phyloP scores from a whole-genome alignment of 345 rosid species.

The Litchi chinensis region DNA sequence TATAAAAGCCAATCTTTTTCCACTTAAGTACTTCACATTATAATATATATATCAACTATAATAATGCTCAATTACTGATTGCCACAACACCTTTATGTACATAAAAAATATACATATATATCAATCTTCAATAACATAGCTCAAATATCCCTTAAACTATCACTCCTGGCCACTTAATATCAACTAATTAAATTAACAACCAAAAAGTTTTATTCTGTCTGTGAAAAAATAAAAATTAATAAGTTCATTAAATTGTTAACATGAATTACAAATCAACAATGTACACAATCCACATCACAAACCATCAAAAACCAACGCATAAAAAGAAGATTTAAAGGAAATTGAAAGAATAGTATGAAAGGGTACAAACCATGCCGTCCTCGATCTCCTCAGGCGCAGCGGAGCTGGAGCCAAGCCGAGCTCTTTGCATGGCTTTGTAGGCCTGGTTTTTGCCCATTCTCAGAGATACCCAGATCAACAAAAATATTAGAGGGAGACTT shows the following conservation, averaged over 20 bases:
- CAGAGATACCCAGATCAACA: constrained; percentile 14
- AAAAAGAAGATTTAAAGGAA: neutral
- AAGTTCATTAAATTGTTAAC: neutral
- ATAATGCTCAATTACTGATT: neutral
- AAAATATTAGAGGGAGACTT: neutral
- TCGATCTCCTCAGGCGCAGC: constrained; percentile 88
- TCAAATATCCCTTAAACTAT: neutral
- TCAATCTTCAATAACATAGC: neutral
- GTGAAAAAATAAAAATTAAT: neutral
- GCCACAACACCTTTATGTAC: neutral
- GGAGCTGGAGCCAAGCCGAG: constrained; percentile 83
- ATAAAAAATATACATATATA: no score
- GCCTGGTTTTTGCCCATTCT: constrained; percentile 99
- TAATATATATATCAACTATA: neutral
- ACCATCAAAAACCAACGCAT: neutral
- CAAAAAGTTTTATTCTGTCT: neutral
- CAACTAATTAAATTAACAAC: neutral
- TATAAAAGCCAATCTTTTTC: neutral
- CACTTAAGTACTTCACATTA: neutral
- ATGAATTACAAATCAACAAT: neutral
- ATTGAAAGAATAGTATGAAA: constrained; percentile 48
- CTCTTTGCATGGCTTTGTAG: constrained; percentile 98
- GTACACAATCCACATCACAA: neutral
- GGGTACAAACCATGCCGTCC: constrained; percentile 99
- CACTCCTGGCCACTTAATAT: no score